Evolutionary conservation across 2,329 filamentous ascomycete species (phyloP).

Genomic region (Thelonectria discophora): DNA sequence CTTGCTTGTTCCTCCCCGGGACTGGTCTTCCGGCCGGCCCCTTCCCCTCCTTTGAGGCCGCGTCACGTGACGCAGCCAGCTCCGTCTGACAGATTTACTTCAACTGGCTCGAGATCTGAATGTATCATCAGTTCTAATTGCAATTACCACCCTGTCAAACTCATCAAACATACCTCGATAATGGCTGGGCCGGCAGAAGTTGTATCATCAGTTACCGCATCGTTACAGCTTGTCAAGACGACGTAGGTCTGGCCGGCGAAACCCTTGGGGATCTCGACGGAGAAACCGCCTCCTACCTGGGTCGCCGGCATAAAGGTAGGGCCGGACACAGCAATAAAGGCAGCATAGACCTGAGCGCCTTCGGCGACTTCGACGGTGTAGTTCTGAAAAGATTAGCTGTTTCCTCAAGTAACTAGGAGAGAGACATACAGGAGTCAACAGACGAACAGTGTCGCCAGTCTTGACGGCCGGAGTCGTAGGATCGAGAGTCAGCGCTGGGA

Average conservation of each 20-base stretch:
- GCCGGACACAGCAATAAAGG: conserved; percentile 21
- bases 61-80: too few species aligned
- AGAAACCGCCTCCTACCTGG: not conserved
- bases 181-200: conserved; percentile 46
- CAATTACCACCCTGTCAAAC: too few species aligned
- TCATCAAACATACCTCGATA: conserved; percentile 38
- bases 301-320: conserved; percentile 22
- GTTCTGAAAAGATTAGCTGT: not conserved
- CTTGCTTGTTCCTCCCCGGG: too few species aligned
- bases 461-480: conserved; percentile 39
- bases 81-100: too few species aligned
- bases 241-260: conserved; percentile 47
- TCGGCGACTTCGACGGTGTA: conserved; percentile 40
- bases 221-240: conserved; percentile 45
- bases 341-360: conserved; percentile 16
- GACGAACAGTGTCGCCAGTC: conserved; percentile 39
- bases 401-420: not conserved
- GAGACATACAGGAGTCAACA: conserved; percentile 38
- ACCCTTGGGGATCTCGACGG: conserved; percentile 5
- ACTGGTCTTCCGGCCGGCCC: too few species aligned
- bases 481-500: conserved; percentile 57
- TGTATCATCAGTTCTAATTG: too few species aligned
- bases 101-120: too few species aligned
- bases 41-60: too few species aligned
- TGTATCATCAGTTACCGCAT: conserved; percentile 46